Evolutionary conservation across 768 basidiomycete species (phyloP).

Genomic region (Coprinopsis marcescibilis): DNA sequence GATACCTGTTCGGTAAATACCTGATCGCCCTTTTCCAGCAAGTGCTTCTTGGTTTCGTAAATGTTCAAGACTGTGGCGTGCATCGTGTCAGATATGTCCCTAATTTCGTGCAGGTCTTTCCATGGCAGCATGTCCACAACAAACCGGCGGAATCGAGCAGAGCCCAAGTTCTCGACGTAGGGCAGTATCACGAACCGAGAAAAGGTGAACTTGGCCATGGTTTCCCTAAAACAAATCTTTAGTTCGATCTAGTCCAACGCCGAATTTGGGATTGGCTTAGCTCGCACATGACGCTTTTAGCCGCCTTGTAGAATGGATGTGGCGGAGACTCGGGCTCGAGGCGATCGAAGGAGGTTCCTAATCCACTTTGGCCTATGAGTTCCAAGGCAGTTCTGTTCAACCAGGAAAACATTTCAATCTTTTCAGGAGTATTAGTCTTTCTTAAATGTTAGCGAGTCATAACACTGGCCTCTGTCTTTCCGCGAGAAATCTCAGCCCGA

Average conservation of each 20-base stretch:
- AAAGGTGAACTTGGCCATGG: background rate
- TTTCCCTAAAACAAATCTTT: background rate
- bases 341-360: too few species aligned
- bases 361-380: too few species aligned
- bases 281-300: too few species aligned
- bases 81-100: slow-evolving; percentile 29
- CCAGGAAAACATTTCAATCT: too few species aligned
- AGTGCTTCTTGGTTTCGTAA: slow-evolving; percentile 29
- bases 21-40: slow-evolving; percentile 30
- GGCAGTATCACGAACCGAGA: slow-evolving; percentile 1
- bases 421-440: too few species aligned
- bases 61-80: slow-evolving; percentile 30
- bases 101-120: slow-evolving; percentile 21
- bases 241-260: background rate
- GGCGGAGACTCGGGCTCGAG: too few species aligned
- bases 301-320: too few species aligned
- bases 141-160: background rate
- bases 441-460: too few species aligned
- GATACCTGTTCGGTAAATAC: slow-evolving; percentile 24
- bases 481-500: too few species aligned
- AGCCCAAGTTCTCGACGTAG: background rate
- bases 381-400: too few species aligned
- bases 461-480: too few species aligned
- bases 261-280: background rate
- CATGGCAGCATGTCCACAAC: slow-evolving; percentile 6